These are phyloP conservation scores for Aegilops sharonensis DNA, from an alignment of 176 grass and related monocot species.

Conservation along the genomic window DNA sequence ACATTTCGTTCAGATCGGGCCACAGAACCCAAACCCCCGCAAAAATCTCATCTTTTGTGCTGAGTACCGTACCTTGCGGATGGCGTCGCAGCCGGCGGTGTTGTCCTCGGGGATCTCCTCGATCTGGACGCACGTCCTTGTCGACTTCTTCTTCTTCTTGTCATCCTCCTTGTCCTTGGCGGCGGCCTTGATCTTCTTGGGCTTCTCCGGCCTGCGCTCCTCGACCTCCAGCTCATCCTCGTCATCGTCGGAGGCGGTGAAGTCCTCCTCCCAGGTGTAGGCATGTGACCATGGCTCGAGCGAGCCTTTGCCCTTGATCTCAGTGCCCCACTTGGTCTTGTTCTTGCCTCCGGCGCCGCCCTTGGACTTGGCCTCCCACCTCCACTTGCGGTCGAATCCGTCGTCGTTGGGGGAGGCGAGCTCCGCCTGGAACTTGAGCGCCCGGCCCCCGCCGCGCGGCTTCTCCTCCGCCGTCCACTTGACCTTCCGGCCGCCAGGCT, in stretches of 20 bases:
- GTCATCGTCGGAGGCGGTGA: slow-evolving; percentile 13
- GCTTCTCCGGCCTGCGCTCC: background rate
- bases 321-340: slow-evolving; percentile 61
- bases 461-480: slow-evolving; percentile 66
- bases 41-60: background rate
- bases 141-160: slow-evolving; percentile 19
- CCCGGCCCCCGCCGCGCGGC: slow-evolving; percentile 34
- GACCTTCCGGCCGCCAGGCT: slow-evolving; percentile 58
- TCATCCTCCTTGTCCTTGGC: slow-evolving; percentile 9
- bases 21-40: no score
- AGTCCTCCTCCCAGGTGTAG: slow-evolving; percentile 59
- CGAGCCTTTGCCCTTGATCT: slow-evolving; percentile 72
- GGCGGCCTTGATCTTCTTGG: slow-evolving; percentile 6
- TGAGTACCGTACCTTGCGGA: slow-evolving; percentile 47
- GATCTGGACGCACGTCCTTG: slow-evolving; percentile 36
- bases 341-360: background rate
- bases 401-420: slow-evolving; percentile 50
- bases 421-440: slow-evolving; percentile 60
- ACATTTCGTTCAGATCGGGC: background rate
- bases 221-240: background rate
- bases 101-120: slow-evolving; percentile 64
- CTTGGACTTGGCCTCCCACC: slow-evolving; percentile 64
- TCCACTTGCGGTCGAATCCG: slow-evolving; percentile 84
- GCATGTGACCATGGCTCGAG: slow-evolving; percentile 54
- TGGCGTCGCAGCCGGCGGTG: slow-evolving; percentile 37